Percentiles rank a stretch among this genome's conserved stretches.
Conservation (phyloP, 1,284 basidiomycete species). For the Limonomyces culmigenus region DNA sequence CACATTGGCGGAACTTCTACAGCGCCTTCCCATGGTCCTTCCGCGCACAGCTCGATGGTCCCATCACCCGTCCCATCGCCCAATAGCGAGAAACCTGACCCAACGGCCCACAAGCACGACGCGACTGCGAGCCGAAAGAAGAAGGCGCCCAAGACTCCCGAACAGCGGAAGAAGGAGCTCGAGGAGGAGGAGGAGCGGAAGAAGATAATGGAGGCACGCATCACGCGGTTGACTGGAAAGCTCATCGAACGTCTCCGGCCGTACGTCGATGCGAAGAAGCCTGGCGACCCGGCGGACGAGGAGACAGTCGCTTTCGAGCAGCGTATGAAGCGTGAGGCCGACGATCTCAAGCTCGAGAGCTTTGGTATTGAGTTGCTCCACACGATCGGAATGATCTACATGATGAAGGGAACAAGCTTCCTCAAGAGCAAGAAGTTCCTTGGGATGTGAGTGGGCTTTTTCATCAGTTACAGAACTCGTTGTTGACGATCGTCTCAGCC, state of each 20-base stretch:
- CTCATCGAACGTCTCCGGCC: constrained; percentile 73
- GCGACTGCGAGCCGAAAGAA: constrained; percentile 35
- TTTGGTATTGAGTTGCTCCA: constrained; percentile 86
- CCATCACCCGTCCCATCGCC: not conserved
- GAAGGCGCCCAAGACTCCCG: constrained; percentile 64
- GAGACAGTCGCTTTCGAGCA: constrained; percentile 70
- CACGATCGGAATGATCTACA: constrained; percentile 81
- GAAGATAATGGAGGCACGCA: constrained; percentile 64
- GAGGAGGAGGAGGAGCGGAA: constrained; percentile 68
- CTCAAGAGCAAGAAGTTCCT: constrained; percentile 86
- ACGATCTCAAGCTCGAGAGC: constrained; percentile 94
- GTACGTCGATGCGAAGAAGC: constrained; percentile 77
- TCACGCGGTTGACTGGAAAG: constrained; percentile 59
- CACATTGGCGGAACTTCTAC: too few relatives aligned
- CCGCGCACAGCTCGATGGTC: not conserved
- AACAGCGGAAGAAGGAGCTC: constrained; percentile 72
- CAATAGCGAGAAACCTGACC: too few relatives aligned
- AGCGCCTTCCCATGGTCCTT: not conserved
- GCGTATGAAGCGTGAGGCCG: constrained; percentile 74
- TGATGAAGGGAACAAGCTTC: constrained; percentile 85
- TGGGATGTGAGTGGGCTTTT: constrained; percentile 45
- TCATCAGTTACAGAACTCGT: not conserved
- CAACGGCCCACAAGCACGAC: too few relatives aligned
- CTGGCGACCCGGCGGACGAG: constrained; percentile 73
- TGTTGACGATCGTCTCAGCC: constrained; percentile 24